These are phyloP conservation scores for Selaginella moellendorffii DNA, from an alignment of 75 land plant genomes.

Conservation along the genomic window DNA sequence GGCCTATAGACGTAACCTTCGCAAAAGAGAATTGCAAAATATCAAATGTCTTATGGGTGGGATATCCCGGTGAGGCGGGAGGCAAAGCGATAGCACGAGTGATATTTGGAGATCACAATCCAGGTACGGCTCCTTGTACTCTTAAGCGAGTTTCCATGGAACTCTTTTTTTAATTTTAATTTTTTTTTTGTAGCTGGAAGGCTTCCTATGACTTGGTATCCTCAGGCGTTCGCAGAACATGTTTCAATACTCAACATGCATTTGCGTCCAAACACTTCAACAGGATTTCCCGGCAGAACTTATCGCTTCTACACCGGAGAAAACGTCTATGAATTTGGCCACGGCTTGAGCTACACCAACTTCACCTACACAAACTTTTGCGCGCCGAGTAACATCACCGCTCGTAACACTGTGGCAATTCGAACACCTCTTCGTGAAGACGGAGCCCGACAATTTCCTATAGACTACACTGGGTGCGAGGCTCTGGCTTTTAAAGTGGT, in stretches of 20 bases:
- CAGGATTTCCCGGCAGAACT: conserved; percentile 80
- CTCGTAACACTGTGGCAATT: neutral
- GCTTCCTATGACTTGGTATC: conserved; percentile 83
- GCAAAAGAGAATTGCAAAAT: conserved; percentile 39
- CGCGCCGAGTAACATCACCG: neutral
- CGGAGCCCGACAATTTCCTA: neutral
- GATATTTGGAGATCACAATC: conserved; percentile 62
- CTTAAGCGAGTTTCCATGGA: neutral
- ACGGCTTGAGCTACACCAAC: conserved; percentile 77
- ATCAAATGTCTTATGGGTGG: conserved; percentile 75
- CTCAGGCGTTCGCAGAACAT: conserved; percentile 48
- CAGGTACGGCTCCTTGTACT: conserved; percentile 31
- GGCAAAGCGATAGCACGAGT: conserved; percentile 73
- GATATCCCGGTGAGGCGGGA: conserved; percentile 93
- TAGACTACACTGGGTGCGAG: neutral
- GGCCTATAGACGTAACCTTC: conserved; percentile 68
- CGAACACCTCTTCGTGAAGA: neutral
- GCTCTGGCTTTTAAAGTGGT: neutral
- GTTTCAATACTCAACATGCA: conserved; percentile 74
- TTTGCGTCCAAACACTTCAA: conserved; percentile 64
- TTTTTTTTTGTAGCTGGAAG: conserved; percentile 46
- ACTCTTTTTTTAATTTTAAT: conserved; percentile 2
- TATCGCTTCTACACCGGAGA: conserved; percentile 83
- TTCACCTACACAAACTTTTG: conserved; percentile 18
- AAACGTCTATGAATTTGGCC: conserved; percentile 54